These are phyloP conservation scores for Aciculoconidium aculeatum DNA, from an alignment of 805 yeast species.

Conservation along the genomic window DNA sequence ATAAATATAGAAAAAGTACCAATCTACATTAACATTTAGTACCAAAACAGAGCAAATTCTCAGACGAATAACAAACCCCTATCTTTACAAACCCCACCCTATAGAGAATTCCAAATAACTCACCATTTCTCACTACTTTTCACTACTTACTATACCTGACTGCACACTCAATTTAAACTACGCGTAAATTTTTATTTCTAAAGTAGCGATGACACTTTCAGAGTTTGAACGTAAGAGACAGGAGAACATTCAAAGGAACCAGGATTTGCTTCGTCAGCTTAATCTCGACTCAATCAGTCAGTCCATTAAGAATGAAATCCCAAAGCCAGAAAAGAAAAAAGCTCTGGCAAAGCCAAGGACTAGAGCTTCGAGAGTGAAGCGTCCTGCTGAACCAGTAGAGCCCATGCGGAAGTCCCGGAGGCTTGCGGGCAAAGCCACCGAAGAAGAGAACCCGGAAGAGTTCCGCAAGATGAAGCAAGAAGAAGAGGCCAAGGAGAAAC, in stretches of 20 bases:
- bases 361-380: slow-evolving; percentile 14
- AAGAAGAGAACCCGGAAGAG: slow-evolving; percentile 44
- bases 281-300: slow-evolving; percentile 56
- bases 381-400: slow-evolving; percentile 18
- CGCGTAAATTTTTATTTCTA: too few relatives aligned
- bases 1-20: too few relatives aligned
- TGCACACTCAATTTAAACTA: too few relatives aligned
- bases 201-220: slow-evolving; percentile 26
- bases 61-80: too few relatives aligned
- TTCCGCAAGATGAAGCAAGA: slow-evolving; percentile 30
- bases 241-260: slow-evolving; percentile 79
- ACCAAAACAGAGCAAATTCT: too few relatives aligned
- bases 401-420: slow-evolving; percentile 78
- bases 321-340: slow-evolving; percentile 15
- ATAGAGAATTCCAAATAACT: too few relatives aligned
- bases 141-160: too few relatives aligned
- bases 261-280: slow-evolving; percentile 63
- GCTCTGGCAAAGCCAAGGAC: slow-evolving; percentile 13
- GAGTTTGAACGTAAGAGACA: slow-evolving; percentile 69
- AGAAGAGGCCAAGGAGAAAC: slow-evolving; percentile 25
- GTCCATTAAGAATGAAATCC: slow-evolving; percentile 46
- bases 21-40: too few relatives aligned
- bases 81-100: too few relatives aligned
- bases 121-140: too few relatives aligned
- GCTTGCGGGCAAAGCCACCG: slow-evolving; percentile 58